These are phyloP conservation scores for Tanacetum coccineum DNA, from an alignment of 129 eudicot species.

Conservation along the genomic window DNA sequence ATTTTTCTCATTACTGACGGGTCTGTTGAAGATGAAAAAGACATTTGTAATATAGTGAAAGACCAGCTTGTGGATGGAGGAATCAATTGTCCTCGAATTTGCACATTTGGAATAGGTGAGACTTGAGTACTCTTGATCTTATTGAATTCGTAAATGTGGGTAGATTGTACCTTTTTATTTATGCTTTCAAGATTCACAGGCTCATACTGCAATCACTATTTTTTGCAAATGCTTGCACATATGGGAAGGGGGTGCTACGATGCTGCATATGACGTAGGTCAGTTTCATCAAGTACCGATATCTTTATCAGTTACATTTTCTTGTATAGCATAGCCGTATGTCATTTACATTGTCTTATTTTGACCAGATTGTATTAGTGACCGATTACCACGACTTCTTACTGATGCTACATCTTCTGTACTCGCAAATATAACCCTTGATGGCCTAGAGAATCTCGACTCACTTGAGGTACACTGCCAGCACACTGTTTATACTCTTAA, in stretches of 20 bases:
- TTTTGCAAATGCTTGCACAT: slow-evolving; percentile 79
- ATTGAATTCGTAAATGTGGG: background rate
- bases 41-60: slow-evolving; percentile 58
- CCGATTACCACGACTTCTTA: slow-evolving; percentile 51
- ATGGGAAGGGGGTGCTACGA: slow-evolving; percentile 86
- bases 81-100: slow-evolving; percentile 51
- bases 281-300: slow-evolving; percentile 23
- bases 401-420: slow-evolving; percentile 49
- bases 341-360: slow-evolving; percentile 14
- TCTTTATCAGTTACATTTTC: slow-evolving; percentile 2
- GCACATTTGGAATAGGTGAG: slow-evolving; percentile 90
- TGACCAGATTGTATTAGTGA: slow-evolving; percentile 53
- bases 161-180: slow-evolving; percentile 3
- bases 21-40: slow-evolving; percentile 79
- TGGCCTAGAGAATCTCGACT: slow-evolving; percentile 48
- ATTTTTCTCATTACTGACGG: slow-evolving; percentile 88
- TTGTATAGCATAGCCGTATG: slow-evolving; percentile 1
- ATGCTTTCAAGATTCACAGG: slow-evolving; percentile 42
- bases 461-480: slow-evolving; percentile 55
- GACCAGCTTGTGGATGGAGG: slow-evolving; percentile 42
- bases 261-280: slow-evolving; percentile 81
- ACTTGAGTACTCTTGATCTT: background rate
- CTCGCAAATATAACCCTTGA: slow-evolving; percentile 63
- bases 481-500: slow-evolving; percentile 22
- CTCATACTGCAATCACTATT: slow-evolving; percentile 89